Base-by-base conservation (phyloP, 768 basidiomycete species). In the Butyriboletus loyo region DNA sequence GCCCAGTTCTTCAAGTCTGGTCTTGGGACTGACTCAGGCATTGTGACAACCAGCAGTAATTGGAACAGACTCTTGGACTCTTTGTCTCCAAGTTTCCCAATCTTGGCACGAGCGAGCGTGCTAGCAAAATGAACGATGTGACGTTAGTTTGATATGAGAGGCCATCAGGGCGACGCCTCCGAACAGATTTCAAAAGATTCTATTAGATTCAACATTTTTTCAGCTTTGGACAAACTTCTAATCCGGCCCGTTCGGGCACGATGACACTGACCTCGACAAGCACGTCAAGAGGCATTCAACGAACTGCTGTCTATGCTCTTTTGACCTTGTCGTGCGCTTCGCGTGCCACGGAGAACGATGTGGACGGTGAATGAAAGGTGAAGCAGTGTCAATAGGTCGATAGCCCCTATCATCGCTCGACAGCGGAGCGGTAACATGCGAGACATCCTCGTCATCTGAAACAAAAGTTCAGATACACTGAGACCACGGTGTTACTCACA, bases 261-360 rank as follows among this genome's bases (percentile, higher is more conserved):
- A n/a, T n/a, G n/a, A n/a, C n/a, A n/a, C n/a, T 39, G 27, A 62
- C 60, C 55, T 62, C 52, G 35, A 58, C 17, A 1, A 61, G 35
- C 13, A 58, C 39, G 7, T 61, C 60, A 7, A 61, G 35, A 21
- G 59, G 59, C 36, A 49, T 22, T 58, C n/a, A 5, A 58, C 28
- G 27, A 61, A 38, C 7, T 13, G 6, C 41, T 24, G 41, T n/a
- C 27, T 43, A 13, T 36, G 37, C 14, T 7, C 34, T 32, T 38
- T 37, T 5, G 17, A 27, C 7, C 17, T 15, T 21, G 14, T 32
- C 4, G 15, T 39, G 25, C 10, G 37, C 5, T 30, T 51, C 19
- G 24, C 5, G n/a, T n/a, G n/a, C n/a, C n/a, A n/a, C n/a, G 34
- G 34, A 30, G 8, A n/a, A 32, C 11, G n/a, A n/a, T n/a, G n/a